These are phyloP conservation scores for Pseudozyma sp. DNA, from an alignment of 1,284 basidiomycete genomes.

Conservation along the genomic window DNA sequence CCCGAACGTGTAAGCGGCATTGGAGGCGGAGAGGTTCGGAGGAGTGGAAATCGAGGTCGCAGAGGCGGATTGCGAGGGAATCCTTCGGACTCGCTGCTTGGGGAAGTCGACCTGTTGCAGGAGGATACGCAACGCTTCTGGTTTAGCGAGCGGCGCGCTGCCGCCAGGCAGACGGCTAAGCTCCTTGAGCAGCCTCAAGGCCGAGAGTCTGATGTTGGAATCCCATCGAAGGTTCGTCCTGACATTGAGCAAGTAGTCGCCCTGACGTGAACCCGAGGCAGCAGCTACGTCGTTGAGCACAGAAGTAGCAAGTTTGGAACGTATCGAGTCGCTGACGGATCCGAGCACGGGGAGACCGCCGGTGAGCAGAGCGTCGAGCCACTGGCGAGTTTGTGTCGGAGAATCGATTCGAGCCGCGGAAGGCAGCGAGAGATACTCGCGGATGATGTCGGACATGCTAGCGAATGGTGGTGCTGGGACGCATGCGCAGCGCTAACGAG, in stretches of 20 bases:
- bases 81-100: conserved; percentile 23
- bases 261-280: conserved; percentile 37
- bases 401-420: conserved; percentile 27
- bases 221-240: conserved; percentile 30
- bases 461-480: not conserved
- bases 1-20: conserved; percentile 15
- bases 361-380: conserved; percentile 31
- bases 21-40: conserved; percentile 3
- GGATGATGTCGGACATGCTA: conserved; percentile 31
- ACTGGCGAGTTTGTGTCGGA: conserved; percentile 25
- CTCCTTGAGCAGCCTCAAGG: conserved; percentile 55
- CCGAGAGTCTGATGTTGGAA: conserved; percentile 29
- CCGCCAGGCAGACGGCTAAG: conserved; percentile 54
- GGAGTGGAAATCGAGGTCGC: conserved; percentile 4
- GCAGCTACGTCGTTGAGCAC: conserved; percentile 34
- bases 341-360: conserved; percentile 24
- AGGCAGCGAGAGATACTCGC: conserved; percentile 44
- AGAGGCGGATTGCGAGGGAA: conserved; percentile 9
- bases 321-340: conserved; percentile 41
- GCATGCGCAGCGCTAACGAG: not conserved
- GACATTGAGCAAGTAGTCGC: conserved; percentile 34
- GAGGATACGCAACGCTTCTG: conserved; percentile 35
- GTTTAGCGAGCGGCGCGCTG: conserved; percentile 38
- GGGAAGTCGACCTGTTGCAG: conserved; percentile 52
- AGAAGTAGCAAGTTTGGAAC: conserved; percentile 35